Percentiles rank a stretch among this genome's conserved stretches.
phyloP scores from a whole-genome alignment of 805 yeast genomes.

The Saturnispora sekii region DNA sequence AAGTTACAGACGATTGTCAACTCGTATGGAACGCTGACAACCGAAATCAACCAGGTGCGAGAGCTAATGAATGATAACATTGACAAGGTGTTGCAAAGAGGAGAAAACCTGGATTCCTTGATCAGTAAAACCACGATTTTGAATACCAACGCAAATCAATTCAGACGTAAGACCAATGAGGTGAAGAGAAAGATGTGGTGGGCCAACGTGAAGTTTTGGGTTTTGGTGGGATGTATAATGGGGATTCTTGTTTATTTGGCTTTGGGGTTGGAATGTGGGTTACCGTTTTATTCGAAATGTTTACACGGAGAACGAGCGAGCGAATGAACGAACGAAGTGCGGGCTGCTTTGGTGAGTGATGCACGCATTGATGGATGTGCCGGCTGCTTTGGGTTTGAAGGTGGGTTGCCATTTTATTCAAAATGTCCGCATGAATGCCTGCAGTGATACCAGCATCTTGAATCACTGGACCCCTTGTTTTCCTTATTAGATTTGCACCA shows the following conservation, averaged over 20 bases:
- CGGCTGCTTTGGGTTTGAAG: too few relatives aligned
- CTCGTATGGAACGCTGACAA: constrained; percentile 28
- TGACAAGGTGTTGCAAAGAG: constrained; percentile 62
- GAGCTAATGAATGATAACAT: constrained; percentile 65
- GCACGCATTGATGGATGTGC: too few relatives aligned
- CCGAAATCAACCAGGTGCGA: constrained; percentile 56
- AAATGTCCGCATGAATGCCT: too few relatives aligned
- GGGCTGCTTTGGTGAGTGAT: too few relatives aligned
- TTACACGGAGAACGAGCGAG: constrained; percentile 17
- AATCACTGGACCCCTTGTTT: too few relatives aligned
- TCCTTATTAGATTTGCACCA: too few relatives aligned
- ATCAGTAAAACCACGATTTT: constrained; percentile 74
- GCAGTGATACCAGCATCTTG: too few relatives aligned
- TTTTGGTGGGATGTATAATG: constrained; percentile 19
- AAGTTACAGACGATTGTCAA: constrained; percentile 33
- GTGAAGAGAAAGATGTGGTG: constrained; percentile 65
- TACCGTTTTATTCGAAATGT: constrained; percentile 38
- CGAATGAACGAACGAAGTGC: too few relatives aligned
- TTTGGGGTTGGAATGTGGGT: constrained; percentile 44
- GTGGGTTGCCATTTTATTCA: too few relatives aligned
- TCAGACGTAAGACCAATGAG: constrained; percentile 57
- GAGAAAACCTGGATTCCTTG: constrained; percentile 61
- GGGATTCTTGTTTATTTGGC: constrained; percentile 34
- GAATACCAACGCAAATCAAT: constrained; percentile 55
- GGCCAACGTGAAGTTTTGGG: constrained; percentile 40